These are phyloP conservation scores for Acanthamoeba healyi DNA, from an alignment of 208 protist genomes.

Conservation along the genomic window DNA sequence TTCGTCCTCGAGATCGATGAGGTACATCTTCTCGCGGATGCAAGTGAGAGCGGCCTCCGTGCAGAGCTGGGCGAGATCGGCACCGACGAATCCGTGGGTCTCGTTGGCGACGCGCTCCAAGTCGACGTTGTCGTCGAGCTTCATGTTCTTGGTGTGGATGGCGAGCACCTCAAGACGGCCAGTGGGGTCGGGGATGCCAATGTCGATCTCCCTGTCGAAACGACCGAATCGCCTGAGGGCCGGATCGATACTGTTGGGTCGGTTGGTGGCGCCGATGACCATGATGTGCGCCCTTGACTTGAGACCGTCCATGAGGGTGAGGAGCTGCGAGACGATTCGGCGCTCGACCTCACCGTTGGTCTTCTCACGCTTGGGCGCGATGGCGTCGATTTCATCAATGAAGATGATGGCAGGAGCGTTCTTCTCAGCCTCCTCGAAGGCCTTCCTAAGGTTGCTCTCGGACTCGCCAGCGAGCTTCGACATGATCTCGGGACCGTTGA, in stretches of 20 bases:
- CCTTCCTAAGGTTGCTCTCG: constrained; percentile 99
- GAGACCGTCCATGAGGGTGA: constrained; percentile 99
- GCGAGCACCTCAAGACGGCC: constrained; percentile 99
- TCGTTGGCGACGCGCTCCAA: constrained; percentile 94
- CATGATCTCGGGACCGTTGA: constrained; percentile 99
- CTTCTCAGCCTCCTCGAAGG: constrained; percentile 99
- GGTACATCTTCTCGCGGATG: constrained; percentile 99
- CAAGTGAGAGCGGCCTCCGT: constrained; percentile 99
- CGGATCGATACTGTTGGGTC: constrained; percentile 99
- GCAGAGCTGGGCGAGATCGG: constrained; percentile 99
- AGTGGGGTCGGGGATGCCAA: constrained; percentile 99
- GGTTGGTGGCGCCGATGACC: constrained; percentile 99
- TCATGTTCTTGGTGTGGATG: constrained; percentile 99
- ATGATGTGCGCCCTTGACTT: constrained; percentile 98
- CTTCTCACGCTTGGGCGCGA: constrained; percentile 99
- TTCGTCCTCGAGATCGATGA: constrained; percentile 99
- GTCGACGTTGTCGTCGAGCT: constrained; percentile 98
- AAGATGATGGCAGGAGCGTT: constrained; percentile 99
- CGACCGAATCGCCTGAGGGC: constrained; percentile 99
- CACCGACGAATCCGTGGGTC: constrained; percentile 99
- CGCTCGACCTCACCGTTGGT: constrained; percentile 99
- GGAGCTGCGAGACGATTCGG: constrained; percentile 99
- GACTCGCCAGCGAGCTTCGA: constrained; percentile 99
- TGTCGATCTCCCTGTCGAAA: constrained; percentile 99
- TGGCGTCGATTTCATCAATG: constrained; percentile 99